Evolutionary conservation across 495 filamentous ascomycete genomes (phyloP).

Genomic region (Aspergillus coremiiformis): DNA sequence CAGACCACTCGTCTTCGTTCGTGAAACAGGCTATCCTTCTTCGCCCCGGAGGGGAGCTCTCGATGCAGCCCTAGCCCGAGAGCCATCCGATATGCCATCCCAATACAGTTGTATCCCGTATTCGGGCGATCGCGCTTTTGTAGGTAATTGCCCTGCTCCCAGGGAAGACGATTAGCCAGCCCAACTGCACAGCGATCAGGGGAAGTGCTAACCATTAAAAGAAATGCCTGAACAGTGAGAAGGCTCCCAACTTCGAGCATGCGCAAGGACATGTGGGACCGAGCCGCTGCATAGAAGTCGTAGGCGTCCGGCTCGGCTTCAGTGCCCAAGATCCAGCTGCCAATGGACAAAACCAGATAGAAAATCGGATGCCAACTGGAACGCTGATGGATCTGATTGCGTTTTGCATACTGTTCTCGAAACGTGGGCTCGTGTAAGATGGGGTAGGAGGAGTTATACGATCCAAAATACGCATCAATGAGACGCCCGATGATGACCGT

Average conservation of each 20-base stretch:
- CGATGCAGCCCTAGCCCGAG: conserved; percentile 41
- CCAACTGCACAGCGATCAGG: neutral
- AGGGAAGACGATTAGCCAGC: neutral
- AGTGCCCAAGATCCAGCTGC: conserved; percentile 14
- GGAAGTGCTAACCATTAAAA: conserved; percentile 13
- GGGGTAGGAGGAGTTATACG: conserved; percentile 16
- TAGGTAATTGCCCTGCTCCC: conserved; percentile 15
- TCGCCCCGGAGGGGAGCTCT: conserved; percentile 12
- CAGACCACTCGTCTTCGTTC: conserved; percentile 15
- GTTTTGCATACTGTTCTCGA: conserved; percentile 8
- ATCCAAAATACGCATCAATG: conserved; percentile 20
- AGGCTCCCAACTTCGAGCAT: conserved; percentile 23
- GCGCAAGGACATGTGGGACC: conserved; percentile 20
- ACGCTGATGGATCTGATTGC: conserved; percentile 8
- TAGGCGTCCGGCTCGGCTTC: conserved; percentile 10
- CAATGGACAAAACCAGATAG: conserved; percentile 21
- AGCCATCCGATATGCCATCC: conserved; percentile 38
- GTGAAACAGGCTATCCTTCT: conserved; percentile 7
- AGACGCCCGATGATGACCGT: conserved; percentile 8
- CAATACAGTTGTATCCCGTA: conserved; percentile 23
- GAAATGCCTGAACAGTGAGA: conserved; percentile 18
- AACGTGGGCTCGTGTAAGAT: conserved; percentile 22
- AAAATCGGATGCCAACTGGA: conserved; percentile 17
- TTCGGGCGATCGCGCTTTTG: conserved; percentile 21
- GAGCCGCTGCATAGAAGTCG: conserved; percentile 13